Evolutionary conservation across 163 green algal genomes (phyloP).

Genomic region (Coccomyxa subellipsoidea): DNA sequence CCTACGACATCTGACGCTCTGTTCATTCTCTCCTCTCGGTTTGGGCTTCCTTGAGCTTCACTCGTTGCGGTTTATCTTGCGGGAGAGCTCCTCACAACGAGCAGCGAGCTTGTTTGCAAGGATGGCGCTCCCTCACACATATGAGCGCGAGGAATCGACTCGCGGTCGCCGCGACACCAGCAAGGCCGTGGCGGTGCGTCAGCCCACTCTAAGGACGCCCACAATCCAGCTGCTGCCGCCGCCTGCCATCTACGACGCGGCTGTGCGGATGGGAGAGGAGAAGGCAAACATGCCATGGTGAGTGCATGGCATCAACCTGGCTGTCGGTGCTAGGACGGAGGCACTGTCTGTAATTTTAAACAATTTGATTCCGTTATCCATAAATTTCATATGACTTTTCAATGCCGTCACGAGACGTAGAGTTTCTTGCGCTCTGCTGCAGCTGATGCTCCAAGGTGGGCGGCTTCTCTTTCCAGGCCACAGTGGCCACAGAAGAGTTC

Average conservation of each 20-base stretch:
- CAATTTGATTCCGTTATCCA: neutral
- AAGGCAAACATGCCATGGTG: constrained; percentile 9
- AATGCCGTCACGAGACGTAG: too few species aligned
- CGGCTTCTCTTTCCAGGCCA: neutral
- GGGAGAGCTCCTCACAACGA: neutral
- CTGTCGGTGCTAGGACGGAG: too few species aligned
- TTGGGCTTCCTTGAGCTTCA: too few species aligned
- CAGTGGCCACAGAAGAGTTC: too few species aligned
- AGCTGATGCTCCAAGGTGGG: neutral
- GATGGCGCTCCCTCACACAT: neutral
- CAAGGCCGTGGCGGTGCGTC: neutral
- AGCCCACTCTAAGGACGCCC: neutral
- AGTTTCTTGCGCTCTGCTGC: too few species aligned
- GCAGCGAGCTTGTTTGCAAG: neutral
- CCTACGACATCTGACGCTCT: neutral
- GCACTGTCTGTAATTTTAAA: too few species aligned
- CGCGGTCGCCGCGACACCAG: neutral
- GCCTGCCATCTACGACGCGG: neutral
- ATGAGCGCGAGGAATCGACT: neutral
- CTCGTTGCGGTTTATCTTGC: too few species aligned
- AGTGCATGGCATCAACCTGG: too few species aligned
- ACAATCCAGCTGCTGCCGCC: neutral
- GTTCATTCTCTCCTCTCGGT: neutral
- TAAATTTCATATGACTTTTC: too few species aligned
- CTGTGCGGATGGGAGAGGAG: neutral